Evolutionary conservation across 1,139 yeast species (phyloP), one percentile per base, ranked within the genome.

Genomic region (Yarrowia galli): DNA sequence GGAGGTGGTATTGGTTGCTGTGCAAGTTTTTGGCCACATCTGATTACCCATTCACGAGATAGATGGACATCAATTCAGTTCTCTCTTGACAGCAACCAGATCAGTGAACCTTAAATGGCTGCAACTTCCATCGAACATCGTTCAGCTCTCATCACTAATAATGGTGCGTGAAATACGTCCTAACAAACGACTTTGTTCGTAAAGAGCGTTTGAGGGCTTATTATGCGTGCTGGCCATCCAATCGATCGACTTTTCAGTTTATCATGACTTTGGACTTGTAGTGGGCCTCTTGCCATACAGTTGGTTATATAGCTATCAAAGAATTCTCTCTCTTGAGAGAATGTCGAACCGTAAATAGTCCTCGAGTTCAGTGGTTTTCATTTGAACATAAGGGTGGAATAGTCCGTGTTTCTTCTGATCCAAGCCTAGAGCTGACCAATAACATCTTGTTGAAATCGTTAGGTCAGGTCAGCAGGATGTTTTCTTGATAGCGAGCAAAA

Each of bases 371-470:
- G 64, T 58, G 51, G 64, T n/a, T 54, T 25, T 43, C 38, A 42
- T 43, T 58, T 58, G 64, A 58, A 43, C 49, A 25, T 9, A 16
- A 58, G 64, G 64, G 64, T 58, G 51, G 64, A 58, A 58, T 58
- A 58, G 51, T 58, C 64, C 64, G 40, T 43, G 49, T 15, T 58
- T 58, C 18, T n/a, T 58, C 64, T 58, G 51, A 58, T 58, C 64
- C 64, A 56, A 36, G 64, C 64, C 42, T 42, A 58, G 49, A 58
- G 64, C 51, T 58, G 23, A 20, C 64, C 64, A 42, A 43, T 42
- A 58, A 58, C 64, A 42, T 58, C 64, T 58, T 43, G 64, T 42
- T 58, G 64, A 43, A 58, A 42, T 58, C 63, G 64, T 58, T 58
- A 58, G 64, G 64, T 28, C 40, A 43, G 64, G 64, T 43, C 20